A percentile compares a stretch with the other conserved stretches of the same genome.
phyloP scores from a whole-genome alignment of 768 basidiomycete species.

The Boletellus sp. region DNA sequence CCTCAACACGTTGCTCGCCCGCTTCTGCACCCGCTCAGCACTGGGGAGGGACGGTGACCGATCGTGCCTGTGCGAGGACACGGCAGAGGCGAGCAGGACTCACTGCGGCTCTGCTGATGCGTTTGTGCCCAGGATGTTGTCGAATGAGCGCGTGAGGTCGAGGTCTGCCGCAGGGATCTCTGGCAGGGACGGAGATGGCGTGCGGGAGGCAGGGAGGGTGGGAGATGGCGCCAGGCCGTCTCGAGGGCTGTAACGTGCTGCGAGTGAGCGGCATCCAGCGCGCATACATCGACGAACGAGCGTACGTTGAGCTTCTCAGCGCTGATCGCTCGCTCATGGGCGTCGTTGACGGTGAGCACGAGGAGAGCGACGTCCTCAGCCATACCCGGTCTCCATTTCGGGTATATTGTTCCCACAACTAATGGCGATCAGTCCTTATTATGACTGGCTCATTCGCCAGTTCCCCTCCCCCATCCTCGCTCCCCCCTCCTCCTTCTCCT shows the following conservation, averaged over 20 bases:
- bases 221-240: constrained; percentile 19
- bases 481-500: not conserved
- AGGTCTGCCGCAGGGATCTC: constrained; percentile 51
- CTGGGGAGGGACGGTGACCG: constrained; percentile 31
- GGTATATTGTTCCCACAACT: constrained; percentile 26
- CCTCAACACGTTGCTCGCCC: constrained; percentile 73
- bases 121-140: constrained; percentile 38
- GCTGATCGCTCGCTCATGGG: constrained; percentile 27
- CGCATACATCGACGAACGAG: constrained; percentile 4
- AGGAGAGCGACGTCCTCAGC: constrained; percentile 6
- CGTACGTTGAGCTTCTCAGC: constrained; percentile 21
- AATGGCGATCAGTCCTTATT: constrained; percentile 32
- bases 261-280: constrained; percentile 19
- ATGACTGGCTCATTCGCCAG: constrained; percentile 24
- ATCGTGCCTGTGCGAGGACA: constrained; percentile 26
- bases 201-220: constrained; percentile 17
- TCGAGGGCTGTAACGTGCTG: constrained; percentile 17
- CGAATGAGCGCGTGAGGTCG: constrained; percentile 41
- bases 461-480: constrained; percentile 16
- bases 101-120: constrained; percentile 38
- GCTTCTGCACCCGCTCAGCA: constrained; percentile 51
- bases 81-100: constrained; percentile 34
- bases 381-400: not conserved
- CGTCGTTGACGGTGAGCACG: constrained; percentile 25
- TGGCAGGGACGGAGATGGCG: constrained; percentile 40